Conservation (phyloP, 208 protist genomes). For the Vickermania ingenoplastis region DNA sequence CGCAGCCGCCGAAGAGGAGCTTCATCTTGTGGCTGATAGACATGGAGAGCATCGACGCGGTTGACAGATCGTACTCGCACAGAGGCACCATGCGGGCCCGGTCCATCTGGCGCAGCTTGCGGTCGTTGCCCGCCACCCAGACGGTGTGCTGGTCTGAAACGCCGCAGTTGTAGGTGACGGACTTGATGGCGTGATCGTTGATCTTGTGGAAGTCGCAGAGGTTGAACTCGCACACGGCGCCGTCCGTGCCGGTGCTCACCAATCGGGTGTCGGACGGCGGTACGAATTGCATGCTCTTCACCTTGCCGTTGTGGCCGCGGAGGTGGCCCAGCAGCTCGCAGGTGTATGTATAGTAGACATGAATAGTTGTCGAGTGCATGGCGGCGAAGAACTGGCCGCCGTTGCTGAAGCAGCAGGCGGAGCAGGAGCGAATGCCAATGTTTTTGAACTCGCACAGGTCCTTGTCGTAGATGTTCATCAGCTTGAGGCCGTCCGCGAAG, state of each 20-base stretch:
- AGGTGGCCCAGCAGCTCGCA: constrained; percentile 92
- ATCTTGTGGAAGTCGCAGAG: constrained; percentile 89
- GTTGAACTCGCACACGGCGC: constrained; percentile 93
- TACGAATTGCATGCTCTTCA: constrained; percentile 79
- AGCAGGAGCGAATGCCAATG: constrained; percentile 89
- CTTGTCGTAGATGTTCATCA: constrained; percentile 95
- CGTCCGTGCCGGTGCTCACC: constrained; percentile 90
- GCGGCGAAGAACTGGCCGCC: constrained; percentile 96
- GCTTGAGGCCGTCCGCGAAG: constrained; percentile 90
- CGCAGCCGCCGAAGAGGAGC: constrained; percentile 90
- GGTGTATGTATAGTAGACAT: constrained; percentile 94
- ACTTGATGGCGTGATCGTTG: constrained; percentile 89
- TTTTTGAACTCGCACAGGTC: constrained; percentile 92
- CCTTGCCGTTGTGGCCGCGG: constrained; percentile 93
- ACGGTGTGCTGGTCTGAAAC: constrained; percentile 74
- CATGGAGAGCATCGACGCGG: constrained; percentile 75
- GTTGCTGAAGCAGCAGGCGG: constrained; percentile 90
- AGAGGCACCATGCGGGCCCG: constrained; percentile 44
- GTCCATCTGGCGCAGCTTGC: constrained; percentile 86
- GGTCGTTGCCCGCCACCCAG: constrained; percentile 92
- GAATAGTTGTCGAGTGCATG: constrained; percentile 92
- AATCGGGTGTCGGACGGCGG: constrained; percentile 89
- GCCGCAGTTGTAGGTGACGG: constrained; percentile 87
- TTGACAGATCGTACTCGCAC: constrained; percentile 62
- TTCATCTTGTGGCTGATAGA: constrained; percentile 80